Evolutionary conservation across 352 stramenopile genomes (phyloP), one percentile per base, ranked within the genome.

Genomic region (Saprolegnia diclina): DNA sequence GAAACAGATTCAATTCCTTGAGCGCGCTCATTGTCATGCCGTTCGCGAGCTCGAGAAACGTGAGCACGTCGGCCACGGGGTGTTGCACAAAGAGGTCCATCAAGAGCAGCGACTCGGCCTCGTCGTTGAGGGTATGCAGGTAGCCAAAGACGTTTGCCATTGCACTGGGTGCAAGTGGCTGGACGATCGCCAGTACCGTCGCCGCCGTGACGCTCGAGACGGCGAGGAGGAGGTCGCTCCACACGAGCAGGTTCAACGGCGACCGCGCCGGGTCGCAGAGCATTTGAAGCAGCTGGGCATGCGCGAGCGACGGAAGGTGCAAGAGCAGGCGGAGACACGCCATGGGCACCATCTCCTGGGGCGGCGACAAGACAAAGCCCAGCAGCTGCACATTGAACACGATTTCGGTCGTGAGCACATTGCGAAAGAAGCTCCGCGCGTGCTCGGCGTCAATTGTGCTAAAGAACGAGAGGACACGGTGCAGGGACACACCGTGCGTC

Each of bases 1-100:
- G 4, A n/a, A 69, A 69, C 6, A 22, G 14, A n/a, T 69, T 69
- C 29, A 69, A 45, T 38, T 69, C 63, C 18, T 52, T 52, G 1
- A 69, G n/a, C 21, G 50, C 54, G 7, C 29, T 61, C 5, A 45
- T 14, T 16, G 63, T 61, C 14, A 69, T 52, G 9, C 63, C 63
- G 0, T 11, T 18, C 18, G 63, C 38, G 3, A 69, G 37, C 11
- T 69, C 46, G 10, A 69, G 38, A 22, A 61, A 69, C 16, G 50
- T 35, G n/a, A 61, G 40, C 2, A 69, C 50, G 37, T 69, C 63
- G 6, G 50, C 9, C 4, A 16, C 6, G 5, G 45, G n/a, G 45
- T 48, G 37, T 1, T 29, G 14, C 18, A 61, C 1, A 0, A 62
- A 37, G 32, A 69, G 42, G 5, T 69, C 46, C 38, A 69, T 52